A percentile compares a stretch with the other conserved stretches of the same genome.
These are phyloP conservation scores for Cystoisospora suis DNA, from an alignment of 169 alveolate species.

Conservation along the genomic window DNA sequence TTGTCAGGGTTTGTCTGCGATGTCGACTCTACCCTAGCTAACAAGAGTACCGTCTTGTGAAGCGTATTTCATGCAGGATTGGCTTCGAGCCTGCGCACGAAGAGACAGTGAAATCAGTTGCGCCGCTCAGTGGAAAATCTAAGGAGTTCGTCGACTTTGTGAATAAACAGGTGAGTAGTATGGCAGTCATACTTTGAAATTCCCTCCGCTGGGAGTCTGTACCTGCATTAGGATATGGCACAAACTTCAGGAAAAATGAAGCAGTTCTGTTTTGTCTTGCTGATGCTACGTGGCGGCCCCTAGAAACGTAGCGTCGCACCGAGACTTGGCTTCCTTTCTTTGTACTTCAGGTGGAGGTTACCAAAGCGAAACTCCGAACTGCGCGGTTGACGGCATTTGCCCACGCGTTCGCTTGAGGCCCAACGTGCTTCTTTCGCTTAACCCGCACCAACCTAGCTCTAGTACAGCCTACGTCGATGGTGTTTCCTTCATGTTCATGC, in stretches of 20 bases:
- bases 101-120: conserved; percentile 36
- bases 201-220: no score
- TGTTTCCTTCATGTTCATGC: no score
- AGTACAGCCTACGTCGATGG: no score
- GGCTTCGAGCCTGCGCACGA: conserved; percentile 50
- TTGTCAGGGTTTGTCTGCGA: not conserved
- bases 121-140: conserved; percentile 17
- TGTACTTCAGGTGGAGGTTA: conserved; percentile 38
- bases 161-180: conserved; percentile 55
- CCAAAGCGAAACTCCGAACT: conserved; percentile 51
- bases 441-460: no score
- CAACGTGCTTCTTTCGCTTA: no score
- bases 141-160: conserved; percentile 47
- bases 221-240: not conserved
- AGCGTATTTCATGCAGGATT: conserved; percentile 39
- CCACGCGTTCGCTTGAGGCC: conserved; percentile 45
- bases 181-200: no score
- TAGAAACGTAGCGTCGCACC: not conserved
- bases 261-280: no score
- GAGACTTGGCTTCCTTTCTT: not conserved
- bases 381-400: conserved; percentile 64
- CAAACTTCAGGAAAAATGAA: not conserved
- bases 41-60: not conserved
- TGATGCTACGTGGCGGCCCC: no score
- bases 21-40: no score